A percentile compares a stretch with the other conserved stretches of the same genome.
Conservation (phyloP, 2,329 filamentous ascomycete genomes). For the Lachnellula willkommii region DNA sequence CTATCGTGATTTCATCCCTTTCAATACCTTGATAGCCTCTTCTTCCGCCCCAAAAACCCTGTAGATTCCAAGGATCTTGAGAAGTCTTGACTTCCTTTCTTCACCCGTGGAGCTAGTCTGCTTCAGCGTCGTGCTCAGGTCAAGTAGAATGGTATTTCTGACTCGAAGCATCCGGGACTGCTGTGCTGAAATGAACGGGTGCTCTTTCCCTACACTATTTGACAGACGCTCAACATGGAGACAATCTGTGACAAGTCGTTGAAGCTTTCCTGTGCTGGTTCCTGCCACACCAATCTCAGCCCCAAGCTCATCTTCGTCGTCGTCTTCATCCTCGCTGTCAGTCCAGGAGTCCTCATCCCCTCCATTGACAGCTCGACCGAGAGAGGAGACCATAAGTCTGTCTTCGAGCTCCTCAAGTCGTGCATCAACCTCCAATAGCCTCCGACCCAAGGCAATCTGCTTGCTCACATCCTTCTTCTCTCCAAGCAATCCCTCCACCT, state of each 20-base stretch:
- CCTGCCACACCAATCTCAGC: conserved; percentile 28
- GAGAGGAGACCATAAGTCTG: conserved; percentile 48
- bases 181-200: conserved; percentile 60
- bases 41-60: conserved; percentile 53
- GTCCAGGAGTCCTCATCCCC: conserved; percentile 28
- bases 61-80: conserved; percentile 56
- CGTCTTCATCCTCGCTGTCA: conserved; percentile 37
- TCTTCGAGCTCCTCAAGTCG: conserved; percentile 59
- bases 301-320: conserved; percentile 31
- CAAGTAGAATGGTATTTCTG: conserved; percentile 57
- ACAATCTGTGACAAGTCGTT: conserved; percentile 53
- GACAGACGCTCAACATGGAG: conserved; percentile 48
- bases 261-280: conserved; percentile 35
- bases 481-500: conserved; percentile 57
- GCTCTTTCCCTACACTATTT: conserved; percentile 46
- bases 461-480: conserved; percentile 61
- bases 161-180: conserved; percentile 51
- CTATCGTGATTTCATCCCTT: conserved; percentile 24
- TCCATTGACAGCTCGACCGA: conserved; percentile 24
- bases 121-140: conserved; percentile 58
- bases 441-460: conserved; percentile 56
- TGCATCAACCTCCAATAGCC: conserved; percentile 63
- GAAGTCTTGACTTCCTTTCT: conserved; percentile 37
- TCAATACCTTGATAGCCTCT: conserved; percentile 51
- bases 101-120: conserved; percentile 43